Evolutionary conservation across 768 basidiomycete species (phyloP).

Genomic region (Boletus rufocinnamomeus): DNA sequence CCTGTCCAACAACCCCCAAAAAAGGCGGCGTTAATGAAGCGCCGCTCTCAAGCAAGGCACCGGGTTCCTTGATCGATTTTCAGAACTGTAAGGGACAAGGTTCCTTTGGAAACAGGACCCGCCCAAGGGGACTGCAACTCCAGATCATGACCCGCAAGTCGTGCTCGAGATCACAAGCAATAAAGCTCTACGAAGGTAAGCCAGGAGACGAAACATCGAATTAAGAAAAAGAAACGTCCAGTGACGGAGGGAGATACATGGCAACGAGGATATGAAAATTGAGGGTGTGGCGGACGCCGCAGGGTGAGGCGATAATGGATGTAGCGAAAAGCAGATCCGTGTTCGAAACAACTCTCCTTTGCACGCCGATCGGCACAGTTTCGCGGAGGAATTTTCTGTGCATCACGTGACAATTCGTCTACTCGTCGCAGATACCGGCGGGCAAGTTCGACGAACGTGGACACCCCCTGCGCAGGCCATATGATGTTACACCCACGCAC

Average conservation of each 20-base stretch:
- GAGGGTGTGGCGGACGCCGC: slow-evolving; percentile 29
- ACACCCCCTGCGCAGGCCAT: background rate
- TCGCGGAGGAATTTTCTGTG: slow-evolving; percentile 1
- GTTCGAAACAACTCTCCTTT: slow-evolving; percentile 10
- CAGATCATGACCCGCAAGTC: slow-evolving; percentile 28
- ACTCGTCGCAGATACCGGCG: background rate
- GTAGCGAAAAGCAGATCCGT: slow-evolving; percentile 19
- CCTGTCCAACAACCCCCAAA: slow-evolving; percentile 11
- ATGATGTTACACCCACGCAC: background rate
- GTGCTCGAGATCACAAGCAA: slow-evolving; percentile 21
- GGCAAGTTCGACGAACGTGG: background rate
- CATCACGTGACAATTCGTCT: slow-evolving; percentile 5
- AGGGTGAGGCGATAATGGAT: slow-evolving; percentile 16
- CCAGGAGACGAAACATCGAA: slow-evolving; percentile 19
- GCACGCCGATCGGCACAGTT: slow-evolving; percentile 10
- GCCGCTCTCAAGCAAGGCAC: slow-evolving; percentile 28
- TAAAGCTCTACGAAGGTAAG: slow-evolving; percentile 17
- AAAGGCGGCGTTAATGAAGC: slow-evolving; percentile 16
- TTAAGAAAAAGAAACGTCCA: slow-evolving; percentile 28
- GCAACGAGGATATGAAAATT: slow-evolving; percentile 23
- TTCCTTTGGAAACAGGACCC: slow-evolving; percentile 30
- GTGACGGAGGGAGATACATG: slow-evolving; percentile 21
- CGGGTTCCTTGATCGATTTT: slow-evolving; percentile 32
- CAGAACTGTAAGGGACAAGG: slow-evolving; percentile 16
- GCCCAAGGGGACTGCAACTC: slow-evolving; percentile 20